Conservation (phyloP, 2,329 filamentous ascomycete genomes). For the Trichocomaceae sp. region DNA sequence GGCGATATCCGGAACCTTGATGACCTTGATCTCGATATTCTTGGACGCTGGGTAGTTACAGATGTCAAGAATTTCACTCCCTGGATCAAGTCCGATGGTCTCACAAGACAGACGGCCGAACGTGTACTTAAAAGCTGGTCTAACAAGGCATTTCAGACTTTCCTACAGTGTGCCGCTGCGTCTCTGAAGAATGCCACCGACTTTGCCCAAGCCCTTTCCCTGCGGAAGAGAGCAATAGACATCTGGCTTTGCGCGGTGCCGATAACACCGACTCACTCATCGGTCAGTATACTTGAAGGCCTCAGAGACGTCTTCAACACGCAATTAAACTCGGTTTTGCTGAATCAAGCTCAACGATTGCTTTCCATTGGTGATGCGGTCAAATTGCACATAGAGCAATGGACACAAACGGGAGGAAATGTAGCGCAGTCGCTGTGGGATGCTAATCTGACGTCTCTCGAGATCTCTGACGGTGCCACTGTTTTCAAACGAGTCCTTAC, state of each 20-base stretch:
- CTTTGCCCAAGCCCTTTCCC: conserved; percentile 61
- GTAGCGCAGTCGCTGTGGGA: conserved; percentile 61
- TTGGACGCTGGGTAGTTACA: conserved; percentile 71
- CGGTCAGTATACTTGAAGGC: conserved; percentile 60
- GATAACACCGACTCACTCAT: conserved; percentile 49
- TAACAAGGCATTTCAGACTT: conserved; percentile 50
- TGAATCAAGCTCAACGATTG: conserved; percentile 58
- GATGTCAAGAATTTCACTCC: conserved; percentile 81
- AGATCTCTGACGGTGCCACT: conserved; percentile 59
- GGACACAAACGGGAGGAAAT: conserved; percentile 51
- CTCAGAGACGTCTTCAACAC: conserved; percentile 63
- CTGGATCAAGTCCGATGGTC: conserved; percentile 75
- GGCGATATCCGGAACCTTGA: conserved; percentile 58
- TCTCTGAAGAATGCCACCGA: conserved; percentile 32
- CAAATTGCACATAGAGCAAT: conserved; percentile 54
- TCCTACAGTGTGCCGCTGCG: conserved; percentile 51
- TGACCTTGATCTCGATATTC: conserved; percentile 68
- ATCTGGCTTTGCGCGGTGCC: conserved; percentile 66
- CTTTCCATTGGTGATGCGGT: conserved; percentile 60
- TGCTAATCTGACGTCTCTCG: conserved; percentile 55
- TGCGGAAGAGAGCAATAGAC: conserved; percentile 64
- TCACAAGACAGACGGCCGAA: conserved; percentile 54
- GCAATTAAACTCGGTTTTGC: conserved; percentile 58
- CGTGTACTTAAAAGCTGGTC: conserved; percentile 61
- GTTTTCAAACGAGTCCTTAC: conserved; percentile 64